Evolutionary conservation across 2,329 filamentous ascomycete genomes (phyloP).

Genomic region (Talaromyces atroroseus): DNA sequence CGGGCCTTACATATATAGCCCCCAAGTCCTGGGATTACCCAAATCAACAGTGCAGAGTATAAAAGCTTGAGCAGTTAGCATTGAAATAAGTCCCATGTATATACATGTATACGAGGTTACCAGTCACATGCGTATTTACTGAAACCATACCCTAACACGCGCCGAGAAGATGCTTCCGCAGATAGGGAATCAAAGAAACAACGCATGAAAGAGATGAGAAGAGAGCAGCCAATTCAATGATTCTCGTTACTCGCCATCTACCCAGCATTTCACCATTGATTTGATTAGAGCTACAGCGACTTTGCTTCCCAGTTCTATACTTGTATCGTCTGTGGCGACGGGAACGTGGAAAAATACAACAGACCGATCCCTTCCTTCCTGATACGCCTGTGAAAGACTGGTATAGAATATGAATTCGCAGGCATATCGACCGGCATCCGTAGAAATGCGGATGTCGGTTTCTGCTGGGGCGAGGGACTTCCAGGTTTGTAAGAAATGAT

Average conservation of each 20-base stretch:
- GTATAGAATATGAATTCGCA: constrained; percentile 77
- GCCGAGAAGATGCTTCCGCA: neutral
- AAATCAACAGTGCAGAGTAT: no score
- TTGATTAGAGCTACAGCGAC: constrained; percentile 41
- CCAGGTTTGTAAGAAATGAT: constrained; percentile 32
- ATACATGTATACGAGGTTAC: neutral
- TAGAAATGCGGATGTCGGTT: constrained; percentile 52
- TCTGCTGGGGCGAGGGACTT: constrained; percentile 25
- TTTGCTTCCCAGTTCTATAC: constrained; percentile 34
- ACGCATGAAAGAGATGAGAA: neutral
- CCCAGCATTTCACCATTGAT: constrained; percentile 38
- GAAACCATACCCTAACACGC: neutral
- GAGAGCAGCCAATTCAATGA: neutral
- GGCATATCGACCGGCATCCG: constrained; percentile 66
- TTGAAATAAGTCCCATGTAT: neutral
- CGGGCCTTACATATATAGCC: no score
- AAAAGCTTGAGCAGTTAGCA: neutral
- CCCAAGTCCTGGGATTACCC: no score
- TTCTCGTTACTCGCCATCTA: constrained; percentile 19
- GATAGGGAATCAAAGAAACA: neutral
- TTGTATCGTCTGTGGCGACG: constrained; percentile 48
- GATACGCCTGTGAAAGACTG: constrained; percentile 48
- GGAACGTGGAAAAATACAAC: constrained; percentile 72
- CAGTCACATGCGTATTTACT: neutral
- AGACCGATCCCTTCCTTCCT: constrained; percentile 29